phyloP scores from a whole-genome alignment of 441 rosid species.

The Gossypium aridum region DNA sequence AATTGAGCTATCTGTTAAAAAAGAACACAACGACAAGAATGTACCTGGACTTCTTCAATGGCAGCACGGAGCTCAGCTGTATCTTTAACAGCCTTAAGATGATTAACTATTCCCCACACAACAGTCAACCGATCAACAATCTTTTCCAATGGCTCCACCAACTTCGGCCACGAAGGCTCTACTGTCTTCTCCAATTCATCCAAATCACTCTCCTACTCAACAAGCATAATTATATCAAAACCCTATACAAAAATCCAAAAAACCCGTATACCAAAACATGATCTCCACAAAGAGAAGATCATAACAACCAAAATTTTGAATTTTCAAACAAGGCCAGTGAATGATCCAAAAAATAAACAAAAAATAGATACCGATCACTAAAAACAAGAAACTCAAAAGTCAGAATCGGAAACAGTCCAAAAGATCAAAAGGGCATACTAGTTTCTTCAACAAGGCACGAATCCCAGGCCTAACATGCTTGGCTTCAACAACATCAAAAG shows the following conservation, averaged over 20 bases:
- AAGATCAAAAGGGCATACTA: conserved; percentile 32
- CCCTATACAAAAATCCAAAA: conserved; percentile 4
- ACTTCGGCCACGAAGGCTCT: conserved; percentile 77
- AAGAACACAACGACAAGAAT: background rate
- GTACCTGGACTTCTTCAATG: conserved; percentile 84
- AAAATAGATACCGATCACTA: too few species aligned
- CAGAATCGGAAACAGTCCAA: background rate
- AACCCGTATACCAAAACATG: background rate
- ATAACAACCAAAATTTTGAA: background rate
- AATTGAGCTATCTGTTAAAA: background rate
- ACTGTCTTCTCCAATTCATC: conserved; percentile 68
- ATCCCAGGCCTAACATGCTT: conserved; percentile 69
- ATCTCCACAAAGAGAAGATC: background rate
- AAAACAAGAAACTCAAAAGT: background rate
- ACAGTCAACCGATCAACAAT: conserved; percentile 51
- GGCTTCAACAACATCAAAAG: conserved; percentile 54
- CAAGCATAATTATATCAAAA: conserved; percentile 3
- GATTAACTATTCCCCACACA: conserved; percentile 74
- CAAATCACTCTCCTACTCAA: conserved; percentile 56
- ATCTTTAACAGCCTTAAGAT: conserved; percentile 77
- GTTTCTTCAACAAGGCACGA: conserved; percentile 54
- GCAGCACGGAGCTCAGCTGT: conserved; percentile 82
- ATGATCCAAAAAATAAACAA: too few species aligned
- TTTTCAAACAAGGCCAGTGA: background rate
- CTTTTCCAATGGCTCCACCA: conserved; percentile 87